Evolutionary conservation across 2,329 filamentous ascomycete species (phyloP).

Genomic region (Venturiaceae sp.): DNA sequence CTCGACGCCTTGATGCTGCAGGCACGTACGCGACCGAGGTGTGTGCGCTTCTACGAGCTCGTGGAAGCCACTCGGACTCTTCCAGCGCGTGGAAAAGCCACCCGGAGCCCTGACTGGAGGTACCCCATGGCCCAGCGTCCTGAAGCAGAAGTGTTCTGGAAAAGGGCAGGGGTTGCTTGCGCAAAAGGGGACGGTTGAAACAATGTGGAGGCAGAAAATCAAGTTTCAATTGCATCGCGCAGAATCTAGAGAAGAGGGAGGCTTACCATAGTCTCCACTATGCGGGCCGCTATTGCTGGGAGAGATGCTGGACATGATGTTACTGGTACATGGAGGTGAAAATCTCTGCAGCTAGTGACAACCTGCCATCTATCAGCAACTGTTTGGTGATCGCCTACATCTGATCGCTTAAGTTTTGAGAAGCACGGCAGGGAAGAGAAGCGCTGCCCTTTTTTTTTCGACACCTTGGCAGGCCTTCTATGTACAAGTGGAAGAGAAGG

Average conservation of each 20-base stretch:
- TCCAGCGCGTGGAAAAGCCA: not conserved
- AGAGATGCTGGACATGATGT: not conserved
- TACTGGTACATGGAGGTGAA: not conserved
- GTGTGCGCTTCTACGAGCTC: not conserved
- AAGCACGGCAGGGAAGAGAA: not conserved
- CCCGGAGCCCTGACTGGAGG: not conserved
- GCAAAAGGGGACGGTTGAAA: not conserved
- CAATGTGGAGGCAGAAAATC: not conserved
- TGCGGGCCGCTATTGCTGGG: not conserved
- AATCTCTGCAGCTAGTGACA: not conserved
- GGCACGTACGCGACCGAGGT: not conserved
- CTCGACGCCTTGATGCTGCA: not conserved
- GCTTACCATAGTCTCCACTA: slow-evolving; percentile 1
- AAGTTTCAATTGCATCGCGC: not conserved
- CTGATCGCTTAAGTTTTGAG: not conserved
- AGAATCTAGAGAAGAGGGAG: not conserved
- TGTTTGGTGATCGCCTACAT: not conserved
- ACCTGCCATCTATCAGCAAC: slow-evolving; percentile 1
- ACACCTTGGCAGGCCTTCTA: not conserved
- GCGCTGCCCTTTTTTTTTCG: not conserved
- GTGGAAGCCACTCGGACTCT: not conserved
- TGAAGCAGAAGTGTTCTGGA: slow-evolving; percentile 2
- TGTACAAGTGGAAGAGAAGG: not conserved
- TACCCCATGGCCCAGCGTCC: not conserved
- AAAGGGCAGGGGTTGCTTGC: not conserved